phyloP scores from a whole-genome alignment of 768 basidiomycete species.

The Phylloporus scabripes region DNA sequence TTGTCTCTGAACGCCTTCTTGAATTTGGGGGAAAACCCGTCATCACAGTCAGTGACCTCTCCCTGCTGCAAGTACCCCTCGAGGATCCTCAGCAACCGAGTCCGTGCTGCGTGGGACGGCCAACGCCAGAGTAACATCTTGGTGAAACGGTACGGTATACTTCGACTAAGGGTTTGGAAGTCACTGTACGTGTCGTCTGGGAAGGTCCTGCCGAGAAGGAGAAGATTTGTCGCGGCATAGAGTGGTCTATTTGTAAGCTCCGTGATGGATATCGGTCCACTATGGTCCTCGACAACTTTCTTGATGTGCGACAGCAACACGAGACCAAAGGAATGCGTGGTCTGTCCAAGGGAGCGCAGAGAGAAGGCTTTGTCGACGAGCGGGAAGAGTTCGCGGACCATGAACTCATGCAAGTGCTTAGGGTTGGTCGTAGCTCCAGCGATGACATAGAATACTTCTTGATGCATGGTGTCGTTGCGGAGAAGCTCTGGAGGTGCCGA shows the following conservation, averaged over 20 bases:
- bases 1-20: constrained; percentile 16
- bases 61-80: constrained; percentile 11
- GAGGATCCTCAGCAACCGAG: constrained; percentile 9
- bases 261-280: constrained; percentile 9
- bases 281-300: neutral
- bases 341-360: constrained; percentile 6
- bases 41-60: constrained; percentile 1
- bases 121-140: constrained; percentile 9
- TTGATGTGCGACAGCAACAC: constrained; percentile 11
- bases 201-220: constrained; percentile 18
- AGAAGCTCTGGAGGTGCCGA: constrained; percentile 4
- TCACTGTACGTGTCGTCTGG: constrained; percentile 18
- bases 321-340: constrained; percentile 10
- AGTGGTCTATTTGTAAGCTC: constrained; percentile 15
- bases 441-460: constrained; percentile 11
- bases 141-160: constrained; percentile 15
- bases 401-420: constrained; percentile 9
- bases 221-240: constrained; percentile 13
- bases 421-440: constrained; percentile 8
- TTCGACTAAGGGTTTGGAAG: constrained; percentile 15
- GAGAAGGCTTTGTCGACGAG: constrained; percentile 20
- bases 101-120: constrained; percentile 14
- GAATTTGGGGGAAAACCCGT: constrained; percentile 9
- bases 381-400: constrained; percentile 20
- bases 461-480: constrained; percentile 8